Base-by-base conservation (phyloP, 2,329 filamentous ascomycete species). In the Simplicillium aogashimaense region DNA sequence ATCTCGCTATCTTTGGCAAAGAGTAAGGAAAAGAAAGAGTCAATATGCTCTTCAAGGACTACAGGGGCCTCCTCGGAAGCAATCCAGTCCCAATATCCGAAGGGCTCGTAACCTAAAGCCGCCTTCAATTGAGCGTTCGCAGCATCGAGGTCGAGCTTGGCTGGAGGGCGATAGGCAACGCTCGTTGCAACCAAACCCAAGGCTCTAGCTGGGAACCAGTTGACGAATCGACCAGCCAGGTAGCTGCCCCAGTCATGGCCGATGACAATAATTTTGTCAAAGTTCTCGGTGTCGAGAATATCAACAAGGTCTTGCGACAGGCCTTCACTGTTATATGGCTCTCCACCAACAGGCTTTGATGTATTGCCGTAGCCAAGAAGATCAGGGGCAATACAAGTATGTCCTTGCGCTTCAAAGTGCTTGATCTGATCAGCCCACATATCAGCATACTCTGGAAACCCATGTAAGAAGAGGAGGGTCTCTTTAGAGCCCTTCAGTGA, bases 171-270 rank as follows among this genome's bases (percentile, higher is more conserved):
- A 50, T 72, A 73, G 9, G 59, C 45, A 4, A 66, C 55, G 41
- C 63, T 69, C 14, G 71, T 41, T 43, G 68, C 53, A 7, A 61
- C 50, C 2, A 72, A 47, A n/a, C 62, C 67, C 4, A 50, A 36
- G 6, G 68, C 60, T 11, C 64, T 58, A 2, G 61, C 50, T 0
- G 60, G 63, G 39, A 64, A 49, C 45, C 60, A 63, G 36, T 65
- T 57, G 46, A 63, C 68, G 12, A 69, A 43, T 12, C 66, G 58
- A 39, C 63, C 57, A 1, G 61, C 59, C 10, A 64, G 44, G 7
- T 40, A 44, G 13, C 60, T 59, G 31, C 70, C 70, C 68, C 67
- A 73, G 49, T 74, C 69, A 44, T 72, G 69, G 34, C 68, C 70
- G 28, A 71, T 53, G 3, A 64, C 57, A 40, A 72, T 56, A 25